Evolutionary conservation across 202 grass and related monocot species (phyloP), one percentile per base, ranked within the genome.

Genomic region (Panicum virgatum): DNA sequence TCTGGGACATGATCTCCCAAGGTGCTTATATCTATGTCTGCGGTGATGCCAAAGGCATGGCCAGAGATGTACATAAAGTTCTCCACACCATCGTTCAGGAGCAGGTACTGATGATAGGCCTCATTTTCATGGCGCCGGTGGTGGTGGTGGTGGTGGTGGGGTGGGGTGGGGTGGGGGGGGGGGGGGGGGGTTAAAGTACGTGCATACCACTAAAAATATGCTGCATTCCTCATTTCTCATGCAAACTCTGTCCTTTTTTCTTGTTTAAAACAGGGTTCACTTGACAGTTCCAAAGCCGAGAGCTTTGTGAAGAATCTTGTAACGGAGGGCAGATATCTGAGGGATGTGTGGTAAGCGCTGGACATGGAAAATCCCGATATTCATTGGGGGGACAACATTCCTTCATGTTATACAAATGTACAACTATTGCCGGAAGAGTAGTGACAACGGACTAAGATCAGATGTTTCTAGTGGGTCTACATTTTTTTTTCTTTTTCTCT

Each of bases 41-140:
- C 5, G 95, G 95, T 66, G 95, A 98, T 88, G 95, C 92, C 69
- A 98, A 94, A 89, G 95, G 95, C 58, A 98, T 98, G 95, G 95
- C 95, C 74, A 89, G 85, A 93, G 95, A 98, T 85, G 95, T 98
- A 57, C 95, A 98, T 56, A 88, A 85, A 84, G 79, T 91, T 67
- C 86, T 98, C 62, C 95, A 94, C 68, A 91, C 86, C 82, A 98
- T 98, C 61, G 84, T 86, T 69, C 88, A 98, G 75, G 90, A 94
- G 54, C 92, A 98, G 95, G 95, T 98, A 90, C 37, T 84, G 64
- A 60, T 64, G 53, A 20, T 19, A 71, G 2, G 11, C 36, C n/a
- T 81, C 27, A 46, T 54, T 12, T 46, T 72, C 46, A 36, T 39
- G 7, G n/a, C n/a, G n/a, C n/a, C n/a, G n/a, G n/a, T n/a, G n/a